Evolutionary conservation across 352 stramenopile genomes (phyloP).

Genomic region (Globisporangium radiosum): DNA sequence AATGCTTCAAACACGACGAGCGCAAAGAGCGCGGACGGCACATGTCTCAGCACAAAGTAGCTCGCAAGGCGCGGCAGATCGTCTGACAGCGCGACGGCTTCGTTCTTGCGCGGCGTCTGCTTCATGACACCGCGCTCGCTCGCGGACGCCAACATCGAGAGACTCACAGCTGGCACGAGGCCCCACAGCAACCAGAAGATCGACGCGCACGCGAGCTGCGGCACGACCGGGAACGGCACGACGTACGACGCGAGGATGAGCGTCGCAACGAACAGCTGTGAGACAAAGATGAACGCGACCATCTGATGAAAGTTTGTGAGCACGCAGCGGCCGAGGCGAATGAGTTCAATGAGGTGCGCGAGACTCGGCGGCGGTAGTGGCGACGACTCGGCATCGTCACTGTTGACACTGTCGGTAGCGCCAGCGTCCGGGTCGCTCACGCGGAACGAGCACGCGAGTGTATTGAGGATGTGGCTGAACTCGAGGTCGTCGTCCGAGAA

Average conservation of each 20-base stretch:
- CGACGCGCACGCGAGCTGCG: constrained; percentile 63
- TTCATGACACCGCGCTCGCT: constrained; percentile 78
- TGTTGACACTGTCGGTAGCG: constrained; percentile 10
- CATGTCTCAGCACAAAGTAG: constrained; percentile 71
- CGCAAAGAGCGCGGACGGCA: constrained; percentile 49
- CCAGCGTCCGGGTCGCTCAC: constrained; percentile 23
- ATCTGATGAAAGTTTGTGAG: constrained; percentile 84
- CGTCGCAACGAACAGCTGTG: constrained; percentile 73
- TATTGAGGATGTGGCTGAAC: constrained; percentile 83
- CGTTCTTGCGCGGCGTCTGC: constrained; percentile 81
- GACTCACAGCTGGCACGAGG: constrained; percentile 63
- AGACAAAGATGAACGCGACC: constrained; percentile 82
- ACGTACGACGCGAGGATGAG: constrained; percentile 62
- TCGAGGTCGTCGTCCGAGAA: constrained; percentile 70
- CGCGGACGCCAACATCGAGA: constrained; percentile 70
- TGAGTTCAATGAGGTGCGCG: constrained; percentile 71
- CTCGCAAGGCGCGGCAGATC: constrained; percentile 44
- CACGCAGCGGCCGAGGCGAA: constrained; percentile 67
- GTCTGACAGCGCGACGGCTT: constrained; percentile 51
- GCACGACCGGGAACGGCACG: constrained; percentile 69
- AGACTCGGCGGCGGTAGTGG: constrained; percentile 27
- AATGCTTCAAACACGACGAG: constrained; percentile 69
- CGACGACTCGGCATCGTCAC: constrained; percentile 1
- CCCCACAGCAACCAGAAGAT: constrained; percentile 84
- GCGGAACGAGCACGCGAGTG: constrained; percentile 69